These are phyloP conservation scores for Hanseniaspora lindneri DNA, from an alignment of 805 yeast genomes.

Conservation along the genomic window DNA sequence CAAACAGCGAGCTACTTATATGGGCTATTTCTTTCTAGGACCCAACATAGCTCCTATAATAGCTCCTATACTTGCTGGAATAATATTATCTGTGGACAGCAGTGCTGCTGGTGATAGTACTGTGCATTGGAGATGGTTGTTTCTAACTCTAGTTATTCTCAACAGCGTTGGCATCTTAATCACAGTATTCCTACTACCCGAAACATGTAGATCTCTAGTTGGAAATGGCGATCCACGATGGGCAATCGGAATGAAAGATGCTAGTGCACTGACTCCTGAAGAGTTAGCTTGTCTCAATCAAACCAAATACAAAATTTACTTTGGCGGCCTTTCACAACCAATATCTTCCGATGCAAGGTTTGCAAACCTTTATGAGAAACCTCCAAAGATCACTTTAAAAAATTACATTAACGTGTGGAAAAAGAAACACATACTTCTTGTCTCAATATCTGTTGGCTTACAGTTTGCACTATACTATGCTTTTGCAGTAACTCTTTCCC, in stretches of 20 bases:
- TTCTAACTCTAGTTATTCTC: slow-evolving; percentile 62
- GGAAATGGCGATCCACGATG: slow-evolving; percentile 37
- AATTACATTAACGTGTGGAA: slow-evolving; percentile 31
- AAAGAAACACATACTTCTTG: slow-evolving; percentile 36
- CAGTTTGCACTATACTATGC: slow-evolving; percentile 47
- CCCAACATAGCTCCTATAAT: slow-evolving; percentile 78
- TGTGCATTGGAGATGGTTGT: slow-evolving; percentile 77
- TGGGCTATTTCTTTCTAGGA: slow-evolving; percentile 77
- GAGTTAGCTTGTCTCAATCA: not conserved
- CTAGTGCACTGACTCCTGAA: not conserved
- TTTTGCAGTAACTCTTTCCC: slow-evolving; percentile 39
- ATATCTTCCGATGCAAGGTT: slow-evolving; percentile 21
- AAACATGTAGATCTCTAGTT: slow-evolving; percentile 58
- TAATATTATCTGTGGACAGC: slow-evolving; percentile 35
- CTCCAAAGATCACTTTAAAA: slow-evolving; percentile 36
- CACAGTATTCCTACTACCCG: slow-evolving; percentile 57
- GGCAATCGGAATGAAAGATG: slow-evolving; percentile 16
- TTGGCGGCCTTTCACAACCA: slow-evolving; percentile 25
- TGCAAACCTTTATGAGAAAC: slow-evolving; percentile 31
- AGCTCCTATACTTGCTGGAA: slow-evolving; percentile 78
- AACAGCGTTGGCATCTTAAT: slow-evolving; percentile 43
- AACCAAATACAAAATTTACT: slow-evolving; percentile 9
- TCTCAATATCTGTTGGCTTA: slow-evolving; percentile 38
- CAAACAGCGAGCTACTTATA: slow-evolving; percentile 61
- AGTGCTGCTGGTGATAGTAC: slow-evolving; percentile 25